Evolutionary conservation across 805 yeast species (phyloP).

Genomic region (Candida odintsovae): DNA sequence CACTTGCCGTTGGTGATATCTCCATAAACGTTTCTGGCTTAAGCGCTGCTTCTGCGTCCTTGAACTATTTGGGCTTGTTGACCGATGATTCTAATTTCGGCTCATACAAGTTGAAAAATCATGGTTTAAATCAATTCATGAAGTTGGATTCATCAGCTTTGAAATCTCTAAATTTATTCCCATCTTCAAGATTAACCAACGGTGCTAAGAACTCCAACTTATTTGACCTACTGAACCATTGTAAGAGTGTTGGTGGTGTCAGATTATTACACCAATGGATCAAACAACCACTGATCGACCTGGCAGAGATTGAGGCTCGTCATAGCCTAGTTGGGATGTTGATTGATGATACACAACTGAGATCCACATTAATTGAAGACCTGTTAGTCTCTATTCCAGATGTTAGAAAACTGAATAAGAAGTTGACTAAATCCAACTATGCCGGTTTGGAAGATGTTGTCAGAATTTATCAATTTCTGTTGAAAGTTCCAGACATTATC

Average conservation of each 20-base stretch:
- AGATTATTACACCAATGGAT: constrained; percentile 89
- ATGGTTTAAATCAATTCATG: constrained; percentile 77
- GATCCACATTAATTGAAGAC: constrained; percentile 61
- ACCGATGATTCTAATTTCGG: constrained; percentile 51
- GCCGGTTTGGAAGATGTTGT: constrained; percentile 86
- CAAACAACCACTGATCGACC: constrained; percentile 84
- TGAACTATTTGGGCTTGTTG: constrained; percentile 63
- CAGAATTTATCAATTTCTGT: constrained; percentile 74
- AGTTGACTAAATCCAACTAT: constrained; percentile 39
- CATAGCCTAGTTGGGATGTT: constrained; percentile 72
- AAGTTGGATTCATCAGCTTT: constrained; percentile 88
- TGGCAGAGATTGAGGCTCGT: constrained; percentile 53
- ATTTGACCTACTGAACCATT: constrained; percentile 79
- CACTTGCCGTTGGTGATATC: constrained; percentile 51
- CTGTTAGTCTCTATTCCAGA: constrained; percentile 77
- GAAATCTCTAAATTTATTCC: constrained; percentile 81
- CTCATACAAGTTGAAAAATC: constrained; percentile 50
- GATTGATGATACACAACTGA: constrained; percentile 60
- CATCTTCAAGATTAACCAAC: constrained; percentile 30
- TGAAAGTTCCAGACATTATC: constrained; percentile 63
- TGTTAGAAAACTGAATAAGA: constrained; percentile 66
- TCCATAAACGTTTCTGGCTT: constrained; percentile 47
- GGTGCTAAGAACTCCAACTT: constrained; percentile 51
- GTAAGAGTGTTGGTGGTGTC: constrained; percentile 87
- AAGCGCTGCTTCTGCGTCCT: constrained; percentile 60